These are phyloP conservation scores for Collybia nuda DNA, from an alignment of 768 basidiomycete species.

Conservation along the genomic window DNA sequence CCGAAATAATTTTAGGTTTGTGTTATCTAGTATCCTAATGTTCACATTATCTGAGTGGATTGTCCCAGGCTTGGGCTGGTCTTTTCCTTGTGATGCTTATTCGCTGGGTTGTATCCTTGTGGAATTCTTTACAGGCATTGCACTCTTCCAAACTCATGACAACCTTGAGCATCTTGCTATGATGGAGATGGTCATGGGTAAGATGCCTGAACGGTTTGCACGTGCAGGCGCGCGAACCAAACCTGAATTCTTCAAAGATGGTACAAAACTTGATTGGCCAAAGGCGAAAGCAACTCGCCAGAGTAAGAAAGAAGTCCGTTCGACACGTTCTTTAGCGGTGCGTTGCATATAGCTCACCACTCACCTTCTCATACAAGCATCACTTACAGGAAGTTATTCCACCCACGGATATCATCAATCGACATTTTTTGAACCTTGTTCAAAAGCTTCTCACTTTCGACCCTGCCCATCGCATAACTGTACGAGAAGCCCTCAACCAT, in stretches of 20 bases:
- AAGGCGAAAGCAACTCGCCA: constrained; percentile 84
- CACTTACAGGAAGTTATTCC: constrained; percentile 76
- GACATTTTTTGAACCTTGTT: constrained; percentile 86
- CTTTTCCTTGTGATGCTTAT: constrained; percentile 97
- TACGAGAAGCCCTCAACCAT: constrained; percentile 84
- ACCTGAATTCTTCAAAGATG: constrained; percentile 92
- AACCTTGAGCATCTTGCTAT: constrained; percentile 99
- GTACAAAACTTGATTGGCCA: constrained; percentile 87
- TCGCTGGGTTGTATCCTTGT: constrained; percentile 98
- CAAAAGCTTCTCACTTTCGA: constrained; percentile 87
- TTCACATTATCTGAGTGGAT: constrained; percentile 10
- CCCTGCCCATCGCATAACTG: constrained; percentile 83
- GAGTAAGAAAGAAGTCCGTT: constrained; percentile 91
- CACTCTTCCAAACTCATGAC: constrained; percentile 99
- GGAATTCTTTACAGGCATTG: constrained; percentile 96
- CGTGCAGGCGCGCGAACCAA: constrained; percentile 75
- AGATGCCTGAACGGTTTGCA: constrained; percentile 88
- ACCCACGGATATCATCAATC: constrained; percentile 69
- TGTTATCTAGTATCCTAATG: constrained; percentile 5
- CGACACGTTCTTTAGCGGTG: constrained; percentile 77
- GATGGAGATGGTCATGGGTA: constrained; percentile 99
- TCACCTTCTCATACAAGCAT: constrained; percentile 9
- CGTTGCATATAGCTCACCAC: constrained; percentile 22
- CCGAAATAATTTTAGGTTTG: constrained; percentile 96
- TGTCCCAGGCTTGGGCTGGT: constrained; percentile 88